Base-by-base conservation (phyloP, 176 grass and related monocot genomes). In the Triticum dicoccoides region DNA sequence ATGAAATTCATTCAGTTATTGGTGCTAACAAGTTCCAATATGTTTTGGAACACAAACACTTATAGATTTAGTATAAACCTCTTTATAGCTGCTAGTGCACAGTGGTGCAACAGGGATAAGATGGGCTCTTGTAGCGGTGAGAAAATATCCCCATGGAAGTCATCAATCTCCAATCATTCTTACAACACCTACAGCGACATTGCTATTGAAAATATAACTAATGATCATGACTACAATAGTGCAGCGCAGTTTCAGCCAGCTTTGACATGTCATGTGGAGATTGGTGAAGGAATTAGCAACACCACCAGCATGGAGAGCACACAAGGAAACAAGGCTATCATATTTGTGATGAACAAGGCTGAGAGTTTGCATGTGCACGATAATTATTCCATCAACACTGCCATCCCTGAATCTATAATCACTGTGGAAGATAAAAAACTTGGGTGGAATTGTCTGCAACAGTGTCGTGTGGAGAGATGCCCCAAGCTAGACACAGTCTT, bases 51-150 rank as follows among this genome's bases (percentile, higher is more conserved):
- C 29, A 29, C 29, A 29, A 2, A 29, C 29, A 29, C 29, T 29
- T 29, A 2, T 29, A 29, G 29, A 29, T 29, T 29, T 29, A 29
- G 29, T 29, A 29, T 29, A 29, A 29, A 29, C 29, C 29, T 29
- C 29, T 29, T 29, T 29, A 29, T 29, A 29, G 1, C 29, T 29
- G 3, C 75, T 58, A 35, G 7, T 15, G 33, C 3, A 23, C 5
- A 2, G 3, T 8, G n/a, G 23, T 29, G 5, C 17, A 45, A 45
- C 23, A 65, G 21, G 0, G 4, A 30, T 0, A 80, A 41, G 6
- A 25, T 25, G 3, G 7, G 35, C 0, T 1, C 5, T 41, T 0
- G 23, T 15, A 42, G 0, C 0, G 3, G 7, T 29, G 2, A 2
- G 0, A 39, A 42, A 11, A 1, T 44, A 29, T 27, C 29, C 29